Conservation (phyloP, 129 eudicot species). For the Artemisia tridentata region DNA sequence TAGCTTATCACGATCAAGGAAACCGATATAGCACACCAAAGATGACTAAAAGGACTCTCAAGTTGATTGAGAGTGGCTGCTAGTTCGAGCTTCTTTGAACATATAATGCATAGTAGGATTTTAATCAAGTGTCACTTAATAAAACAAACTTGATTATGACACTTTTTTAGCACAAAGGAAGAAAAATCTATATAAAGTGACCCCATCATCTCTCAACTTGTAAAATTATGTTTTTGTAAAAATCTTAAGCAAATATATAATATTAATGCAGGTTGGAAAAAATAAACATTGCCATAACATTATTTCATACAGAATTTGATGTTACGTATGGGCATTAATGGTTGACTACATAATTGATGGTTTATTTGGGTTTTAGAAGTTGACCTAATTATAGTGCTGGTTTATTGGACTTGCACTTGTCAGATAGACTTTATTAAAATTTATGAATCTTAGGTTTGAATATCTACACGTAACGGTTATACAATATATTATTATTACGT, state of each 20-base stretch:
- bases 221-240: background rate
- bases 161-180: background rate
- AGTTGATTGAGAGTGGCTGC: background rate
- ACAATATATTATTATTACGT: background rate
- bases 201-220: background rate
- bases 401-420: slow-evolving; percentile 12
- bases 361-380: slow-evolving; percentile 31
- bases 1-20: background rate
- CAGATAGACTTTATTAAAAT: background rate
- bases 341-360: slow-evolving; percentile 25
- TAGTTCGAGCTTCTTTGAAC: background rate
- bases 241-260: background rate
- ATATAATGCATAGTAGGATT: background rate
- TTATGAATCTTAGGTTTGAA: slow-evolving; percentile 9
- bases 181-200: background rate
- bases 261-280: background rate
- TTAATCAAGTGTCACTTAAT: background rate
- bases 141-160: too few relatives aligned
- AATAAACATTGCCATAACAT: background rate
- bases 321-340: slow-evolving; percentile 24
- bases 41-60: background rate
- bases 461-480: background rate
- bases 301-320: slow-evolving; percentile 9
- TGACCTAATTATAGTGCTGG: slow-evolving; percentile 35
- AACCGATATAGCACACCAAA: background rate